Conservation (phyloP, 441 rosid species). For the Isatis lusitanica region DNA sequence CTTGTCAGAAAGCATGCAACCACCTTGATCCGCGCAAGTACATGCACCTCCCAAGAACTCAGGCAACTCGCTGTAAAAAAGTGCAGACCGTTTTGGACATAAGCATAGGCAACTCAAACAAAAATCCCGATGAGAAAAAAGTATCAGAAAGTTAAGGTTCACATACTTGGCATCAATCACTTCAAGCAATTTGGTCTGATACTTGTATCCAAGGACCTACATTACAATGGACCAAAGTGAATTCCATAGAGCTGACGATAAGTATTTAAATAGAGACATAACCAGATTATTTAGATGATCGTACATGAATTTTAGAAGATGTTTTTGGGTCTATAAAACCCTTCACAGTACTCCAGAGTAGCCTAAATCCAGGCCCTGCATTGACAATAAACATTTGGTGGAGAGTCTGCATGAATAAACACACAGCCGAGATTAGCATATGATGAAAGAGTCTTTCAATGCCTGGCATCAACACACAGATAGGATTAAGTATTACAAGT, state of each 20-base stretch:
- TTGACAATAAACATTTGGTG: constrained; percentile 98
- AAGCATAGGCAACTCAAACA: no score
- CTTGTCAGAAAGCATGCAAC: constrained; percentile 95
- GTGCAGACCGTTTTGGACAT: neutral
- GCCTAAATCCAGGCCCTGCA: constrained; percentile 98
- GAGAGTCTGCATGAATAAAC: constrained; percentile 69
- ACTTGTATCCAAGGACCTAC: constrained; percentile 81
- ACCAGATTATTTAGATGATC: neutral
- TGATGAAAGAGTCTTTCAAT: neutral
- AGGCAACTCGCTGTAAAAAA: constrained; percentile 82
- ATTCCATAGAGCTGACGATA: neutral
- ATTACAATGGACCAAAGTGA: constrained; percentile 24
- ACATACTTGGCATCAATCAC: constrained; percentile 66
- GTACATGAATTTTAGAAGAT: constrained; percentile 89
- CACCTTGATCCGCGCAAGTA: constrained; percentile 89
- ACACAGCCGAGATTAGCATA: constrained; percentile 24
- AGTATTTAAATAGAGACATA: neutral
- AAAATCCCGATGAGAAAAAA: no score
- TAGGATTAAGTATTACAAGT: neutral
- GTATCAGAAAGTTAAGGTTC: neutral
- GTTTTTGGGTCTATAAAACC: constrained; percentile 96
- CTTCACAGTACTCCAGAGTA: constrained; percentile 91
- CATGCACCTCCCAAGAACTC: constrained; percentile 94
- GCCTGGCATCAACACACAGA: neutral
- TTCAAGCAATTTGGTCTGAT: constrained; percentile 87